Percentiles rank a stretch among this genome's conserved stretches.
Conservation (phyloP, 1,139 yeast genomes). For the Pichia norvegensis region DNA sequence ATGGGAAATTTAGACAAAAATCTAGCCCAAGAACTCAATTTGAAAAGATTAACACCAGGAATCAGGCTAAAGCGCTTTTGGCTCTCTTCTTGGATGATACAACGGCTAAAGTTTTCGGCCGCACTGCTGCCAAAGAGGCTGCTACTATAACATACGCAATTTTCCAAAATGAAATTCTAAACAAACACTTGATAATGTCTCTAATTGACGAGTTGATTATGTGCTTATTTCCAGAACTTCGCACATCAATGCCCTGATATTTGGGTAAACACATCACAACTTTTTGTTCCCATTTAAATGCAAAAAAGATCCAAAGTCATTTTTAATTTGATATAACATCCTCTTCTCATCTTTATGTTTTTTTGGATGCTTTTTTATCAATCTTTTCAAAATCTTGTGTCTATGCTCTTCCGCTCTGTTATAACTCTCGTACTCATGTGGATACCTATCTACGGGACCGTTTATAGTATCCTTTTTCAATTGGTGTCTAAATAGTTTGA, state of each 20-base stretch:
- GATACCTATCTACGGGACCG: conserved; percentile 8
- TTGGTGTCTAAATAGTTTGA: conserved; percentile 6
- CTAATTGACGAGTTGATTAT: conserved; percentile 45
- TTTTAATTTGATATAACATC: neutral
- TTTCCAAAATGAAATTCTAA: conserved; percentile 68
- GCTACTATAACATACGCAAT: conserved; percentile 51
- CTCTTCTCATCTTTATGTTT: neutral
- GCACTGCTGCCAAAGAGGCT: conserved; percentile 56
- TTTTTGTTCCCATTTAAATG: neutral
- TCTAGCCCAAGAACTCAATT: conserved; percentile 36
- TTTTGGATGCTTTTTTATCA: neutral
- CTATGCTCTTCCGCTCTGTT: neutral
- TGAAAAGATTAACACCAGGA: conserved; percentile 47
- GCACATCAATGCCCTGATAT: too few species aligned
- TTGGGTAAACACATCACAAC: too few species aligned
- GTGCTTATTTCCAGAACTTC: conserved; percentile 36
- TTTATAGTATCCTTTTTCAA: conserved; percentile 4
- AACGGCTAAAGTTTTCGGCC: conserved; percentile 71
- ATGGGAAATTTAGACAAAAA: conserved; percentile 43
- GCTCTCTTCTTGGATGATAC: conserved; percentile 54
- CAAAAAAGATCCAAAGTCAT: neutral
- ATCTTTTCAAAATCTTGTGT: conserved; percentile 3
- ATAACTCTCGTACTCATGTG: neutral
- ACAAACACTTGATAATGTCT: conserved; percentile 54
- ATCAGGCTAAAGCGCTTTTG: conserved; percentile 53